Evolutionary conservation across 1,139 yeast genomes (phyloP).

Genomic region (Pichia cactophila): DNA sequence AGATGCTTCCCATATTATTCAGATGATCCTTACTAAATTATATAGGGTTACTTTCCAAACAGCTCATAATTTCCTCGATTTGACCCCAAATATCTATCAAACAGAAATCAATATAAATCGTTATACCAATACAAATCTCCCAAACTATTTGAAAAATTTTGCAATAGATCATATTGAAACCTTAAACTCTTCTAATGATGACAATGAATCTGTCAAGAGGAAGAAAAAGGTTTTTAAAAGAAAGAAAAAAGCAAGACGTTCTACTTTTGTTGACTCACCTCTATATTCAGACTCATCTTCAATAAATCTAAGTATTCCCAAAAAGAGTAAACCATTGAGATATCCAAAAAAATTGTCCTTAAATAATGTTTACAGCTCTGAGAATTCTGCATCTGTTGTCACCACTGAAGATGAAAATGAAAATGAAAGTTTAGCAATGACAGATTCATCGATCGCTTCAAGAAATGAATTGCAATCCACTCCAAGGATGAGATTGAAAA

Average conservation of each 20-base stretch:
- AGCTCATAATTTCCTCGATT: conserved; percentile 76
- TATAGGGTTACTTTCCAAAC: conserved; percentile 90
- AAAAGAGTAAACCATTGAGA: neutral
- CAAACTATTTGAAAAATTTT: conserved; percentile 42
- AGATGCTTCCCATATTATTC: conserved; percentile 89
- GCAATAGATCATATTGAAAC: conserved; percentile 10
- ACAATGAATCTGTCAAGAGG: neutral
- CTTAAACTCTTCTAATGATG: conserved; percentile 1
- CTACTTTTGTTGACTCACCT: neutral
- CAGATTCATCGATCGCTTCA: conserved; percentile 1
- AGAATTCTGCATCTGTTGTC: neutral
- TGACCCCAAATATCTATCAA: conserved; percentile 73
- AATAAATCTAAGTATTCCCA: neutral
- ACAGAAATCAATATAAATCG: conserved; percentile 66
- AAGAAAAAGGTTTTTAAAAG: neutral
- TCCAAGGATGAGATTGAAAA: neutral
- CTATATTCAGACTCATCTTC: neutral
- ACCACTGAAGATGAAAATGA: conserved; percentile 29
- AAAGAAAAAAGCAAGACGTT: neutral
- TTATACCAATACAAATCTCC: conserved; percentile 43
- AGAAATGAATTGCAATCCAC: neutral
- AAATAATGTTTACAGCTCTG: neutral
- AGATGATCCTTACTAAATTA: conserved; percentile 79
- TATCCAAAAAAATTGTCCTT: neutral
- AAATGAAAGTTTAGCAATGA: conserved; percentile 43